Base-by-base conservation (phyloP, 257 asterid genomes). In the Rauvolfia tetraphylla region DNA sequence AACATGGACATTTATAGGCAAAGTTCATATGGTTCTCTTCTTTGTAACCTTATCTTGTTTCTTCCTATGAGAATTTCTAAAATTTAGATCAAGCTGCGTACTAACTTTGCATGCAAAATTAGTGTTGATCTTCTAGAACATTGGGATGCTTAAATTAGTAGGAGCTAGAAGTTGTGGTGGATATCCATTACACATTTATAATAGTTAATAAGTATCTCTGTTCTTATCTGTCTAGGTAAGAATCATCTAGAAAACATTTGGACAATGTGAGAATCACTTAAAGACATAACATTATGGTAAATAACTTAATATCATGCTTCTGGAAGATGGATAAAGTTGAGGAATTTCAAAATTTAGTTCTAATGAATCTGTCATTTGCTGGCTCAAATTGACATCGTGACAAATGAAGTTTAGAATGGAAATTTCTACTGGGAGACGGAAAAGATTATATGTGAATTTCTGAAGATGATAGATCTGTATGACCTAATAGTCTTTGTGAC, bases 1-100 rank as follows among this genome's bases (percentile, higher is more conserved):
- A 68, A 29, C 14, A 0, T 49, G 46, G 33, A 33, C 58, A 18
- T 13, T 53, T 29, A 36, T 68, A 39, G 36, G 46, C 54, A 25
- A 76, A 68, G 39, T 67, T 49, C 34, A 66, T 11, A 17, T 10
- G 29, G 25, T 51, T 34, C 56, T 36, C 34, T 39, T 67, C 33
- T 29, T 25, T 67, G 56, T 39, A 51, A 48, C 46, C 13, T 71
- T 36, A n/a, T 75, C 72, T n/a, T 71, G 25, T 66, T 62, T 25
- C 46, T 56, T 23, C 38, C 67, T 65, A 5, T 5, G 65, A 20
- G 46, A 54, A 36, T 18, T 23, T 51, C 1, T 72, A 18, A 51
- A 31, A 39, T 53, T n/a, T 71, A 13, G 44, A 18, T 67, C 29
- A 38, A 5, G 17, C 33, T 20, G 48, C 48, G 34, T 27, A 14